A percentile compares a stretch with the other conserved stretches of the same genome.
Conservation (phyloP, 2,329 filamentous ascomycete species). For the Calonectria fujianensis region DNA sequence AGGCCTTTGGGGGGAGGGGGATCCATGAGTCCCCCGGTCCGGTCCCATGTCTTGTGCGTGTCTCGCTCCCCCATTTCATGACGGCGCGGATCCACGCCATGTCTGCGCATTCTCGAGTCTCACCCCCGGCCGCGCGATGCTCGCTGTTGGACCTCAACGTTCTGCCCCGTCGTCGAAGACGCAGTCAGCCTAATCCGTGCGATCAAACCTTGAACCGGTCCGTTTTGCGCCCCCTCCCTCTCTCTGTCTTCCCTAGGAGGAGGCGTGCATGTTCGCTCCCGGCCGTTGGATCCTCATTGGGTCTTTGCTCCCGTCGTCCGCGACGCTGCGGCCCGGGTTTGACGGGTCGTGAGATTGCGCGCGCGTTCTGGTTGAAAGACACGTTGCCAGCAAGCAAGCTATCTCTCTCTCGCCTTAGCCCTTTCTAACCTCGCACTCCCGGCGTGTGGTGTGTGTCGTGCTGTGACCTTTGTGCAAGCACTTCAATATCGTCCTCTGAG, state of each 20-base stretch:
- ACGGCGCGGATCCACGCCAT: conserved; percentile 17
- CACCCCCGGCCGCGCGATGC: conserved; percentile 6
- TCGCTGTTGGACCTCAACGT: conserved; percentile 4
- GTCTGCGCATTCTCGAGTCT: conserved; percentile 9
- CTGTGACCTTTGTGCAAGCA: conserved; percentile 1
- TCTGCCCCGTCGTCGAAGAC: conserved; percentile 18
- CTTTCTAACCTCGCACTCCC: neutral
- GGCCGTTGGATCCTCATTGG: conserved; percentile 21
- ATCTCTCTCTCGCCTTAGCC: neutral
- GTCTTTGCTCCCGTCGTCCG: conserved; percentile 4
- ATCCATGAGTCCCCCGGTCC: neutral
- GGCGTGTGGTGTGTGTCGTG: neutral
- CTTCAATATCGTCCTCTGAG: conserved; percentile 6
- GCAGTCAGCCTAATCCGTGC: conserved; percentile 13
- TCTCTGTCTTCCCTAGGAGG: neutral
- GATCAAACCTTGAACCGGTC: conserved; percentile 4
- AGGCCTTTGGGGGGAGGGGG: neutral
- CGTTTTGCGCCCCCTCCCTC: conserved; percentile 4
- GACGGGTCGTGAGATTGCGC: conserved; percentile 19
- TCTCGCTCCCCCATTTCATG: neutral
- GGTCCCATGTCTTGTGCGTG: conserved; percentile 15
- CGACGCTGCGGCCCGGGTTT: conserved; percentile 10
- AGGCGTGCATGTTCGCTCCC: neutral
- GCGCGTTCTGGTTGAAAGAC: conserved; percentile 2
- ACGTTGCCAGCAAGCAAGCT: neutral